Percentiles rank a stretch among this genome's conserved stretches.
phyloP scores from a whole-genome alignment of 306 rosid genomes.

The Delonix regia region DNA sequence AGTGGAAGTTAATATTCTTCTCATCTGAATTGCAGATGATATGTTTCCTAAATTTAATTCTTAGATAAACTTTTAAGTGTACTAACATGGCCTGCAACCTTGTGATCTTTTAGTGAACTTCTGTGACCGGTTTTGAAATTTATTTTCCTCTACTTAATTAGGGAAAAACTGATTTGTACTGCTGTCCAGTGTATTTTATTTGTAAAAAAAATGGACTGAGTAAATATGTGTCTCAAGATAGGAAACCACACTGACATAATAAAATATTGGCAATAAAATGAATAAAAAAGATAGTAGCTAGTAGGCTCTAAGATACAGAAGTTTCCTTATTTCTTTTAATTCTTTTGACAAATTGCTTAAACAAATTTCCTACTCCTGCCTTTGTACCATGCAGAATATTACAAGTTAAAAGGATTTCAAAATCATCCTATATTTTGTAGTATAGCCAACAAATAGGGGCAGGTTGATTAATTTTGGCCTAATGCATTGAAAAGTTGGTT shows the following conservation, averaged over 20 bases:
- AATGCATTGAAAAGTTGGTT: conserved; percentile 13
- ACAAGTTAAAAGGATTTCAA: not conserved
- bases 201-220: not conserved
- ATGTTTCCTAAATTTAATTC: conserved; percentile 20
- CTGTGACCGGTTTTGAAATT: conserved; percentile 3
- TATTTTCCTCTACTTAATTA: not conserved
- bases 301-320: not conserved
- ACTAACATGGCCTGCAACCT: not conserved
- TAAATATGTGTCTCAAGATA: conserved; percentile 14
- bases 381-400: conserved; percentile 13
- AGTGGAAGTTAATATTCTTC: conserved; percentile 2
- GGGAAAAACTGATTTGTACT: not conserved
- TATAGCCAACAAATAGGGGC: not conserved
- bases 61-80: not conserved
- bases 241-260: not conserved
- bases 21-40: conserved; percentile 8
- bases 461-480: conserved; percentile 14
- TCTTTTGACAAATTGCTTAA: not conserved
- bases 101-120: conserved; percentile 19
- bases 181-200: conserved; percentile 7
- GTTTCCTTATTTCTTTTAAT: not conserved
- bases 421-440: not conserved
- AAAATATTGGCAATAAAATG: not conserved
- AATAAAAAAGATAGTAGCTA: not conserved
- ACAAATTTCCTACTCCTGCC: not conserved